Percentiles rank a stretch among this genome's conserved stretches.
Evolutionary conservation across 2,329 filamentous ascomycete genomes (phyloP).

Genomic region (Calonectria leucothoes): DNA sequence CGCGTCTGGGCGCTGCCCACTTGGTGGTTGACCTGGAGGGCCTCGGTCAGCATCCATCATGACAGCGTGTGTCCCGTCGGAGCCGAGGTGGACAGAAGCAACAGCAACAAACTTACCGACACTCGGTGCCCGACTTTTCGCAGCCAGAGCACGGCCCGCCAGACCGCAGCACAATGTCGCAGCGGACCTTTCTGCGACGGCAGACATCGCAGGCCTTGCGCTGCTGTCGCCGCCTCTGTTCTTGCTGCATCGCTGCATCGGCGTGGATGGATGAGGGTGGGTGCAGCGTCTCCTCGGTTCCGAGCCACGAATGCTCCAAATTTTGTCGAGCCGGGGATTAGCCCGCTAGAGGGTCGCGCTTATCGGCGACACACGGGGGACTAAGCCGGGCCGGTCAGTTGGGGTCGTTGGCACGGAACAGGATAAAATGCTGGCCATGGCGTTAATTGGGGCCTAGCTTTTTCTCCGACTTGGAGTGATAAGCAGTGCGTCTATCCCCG

Average conservation of each 20-base stretch:
- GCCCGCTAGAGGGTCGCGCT: background rate
- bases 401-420: background rate
- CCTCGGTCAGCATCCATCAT: conserved; percentile 15
- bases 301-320: background rate
- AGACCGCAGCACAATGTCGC: conserved; percentile 34
- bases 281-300: background rate
- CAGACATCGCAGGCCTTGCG: conserved; percentile 42
- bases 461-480: background rate
- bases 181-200: conserved; percentile 39
- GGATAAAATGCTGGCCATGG: background rate
- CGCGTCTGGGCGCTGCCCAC: conserved; percentile 32
- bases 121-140: conserved; percentile 39
- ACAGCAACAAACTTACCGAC: conserved; percentile 40
- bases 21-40: conserved; percentile 34
- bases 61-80: conserved; percentile 12
- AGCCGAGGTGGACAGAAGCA: conserved; percentile 20
- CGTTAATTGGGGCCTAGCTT: background rate
- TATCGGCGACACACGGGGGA: background rate
- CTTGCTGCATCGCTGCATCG: conserved; percentile 5
- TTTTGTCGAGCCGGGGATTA: background rate
- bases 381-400: background rate
- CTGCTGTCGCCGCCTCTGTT: conserved; percentile 43
- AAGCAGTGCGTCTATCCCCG: background rate
- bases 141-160: conserved; percentile 37
- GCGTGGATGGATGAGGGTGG: background rate